A percentile compares a stretch with the other conserved stretches of the same genome.
phyloP scores from a whole-genome alignment of 257 asterid genomes.

The Avicennia marina region DNA sequence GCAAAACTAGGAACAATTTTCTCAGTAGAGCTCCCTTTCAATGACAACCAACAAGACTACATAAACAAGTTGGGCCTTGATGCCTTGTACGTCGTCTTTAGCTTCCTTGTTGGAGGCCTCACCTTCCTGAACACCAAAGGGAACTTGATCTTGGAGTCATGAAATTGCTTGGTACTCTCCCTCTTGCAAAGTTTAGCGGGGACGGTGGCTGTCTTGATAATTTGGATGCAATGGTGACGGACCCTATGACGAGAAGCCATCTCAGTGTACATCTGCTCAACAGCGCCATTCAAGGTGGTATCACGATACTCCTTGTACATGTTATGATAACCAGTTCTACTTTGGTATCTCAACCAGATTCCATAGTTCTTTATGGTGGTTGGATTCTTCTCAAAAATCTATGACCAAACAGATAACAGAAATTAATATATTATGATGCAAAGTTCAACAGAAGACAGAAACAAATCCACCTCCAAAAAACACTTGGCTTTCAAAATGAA shows the following conservation, averaged over 20 bases:
- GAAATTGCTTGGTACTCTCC: slow-evolving; percentile 82
- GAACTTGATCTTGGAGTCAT: slow-evolving; percentile 73
- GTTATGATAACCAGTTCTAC: slow-evolving; percentile 86
- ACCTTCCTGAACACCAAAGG: slow-evolving; percentile 69
- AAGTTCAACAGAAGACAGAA: too few species aligned
- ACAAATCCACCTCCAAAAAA: too few species aligned
- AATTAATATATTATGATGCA: too few species aligned
- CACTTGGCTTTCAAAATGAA: too few species aligned
- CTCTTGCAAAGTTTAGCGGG: slow-evolving; percentile 91
- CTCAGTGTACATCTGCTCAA: slow-evolving; percentile 92
- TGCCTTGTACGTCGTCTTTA: slow-evolving; percentile 66
- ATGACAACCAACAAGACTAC: slow-evolving; percentile 10
- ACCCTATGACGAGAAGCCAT: slow-evolving; percentile 97
- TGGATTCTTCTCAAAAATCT: slow-evolving; percentile 91
- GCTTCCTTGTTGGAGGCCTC: slow-evolving; percentile 67
- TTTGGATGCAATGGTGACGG: slow-evolving; percentile 77
- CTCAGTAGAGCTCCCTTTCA: not conserved
- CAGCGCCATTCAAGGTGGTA: slow-evolving; percentile 77
- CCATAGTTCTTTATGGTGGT: slow-evolving; percentile 86
- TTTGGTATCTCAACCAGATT: slow-evolving; percentile 85
- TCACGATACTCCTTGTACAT: slow-evolving; percentile 93
- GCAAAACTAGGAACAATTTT: too few species aligned
- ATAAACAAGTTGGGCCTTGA: slow-evolving; percentile 61
- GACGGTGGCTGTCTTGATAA: slow-evolving; percentile 83
- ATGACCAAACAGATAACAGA: not conserved